Conservation (phyloP, 495 filamentous ascomycete genomes). For the Aspergillus nanangensis region DNA sequence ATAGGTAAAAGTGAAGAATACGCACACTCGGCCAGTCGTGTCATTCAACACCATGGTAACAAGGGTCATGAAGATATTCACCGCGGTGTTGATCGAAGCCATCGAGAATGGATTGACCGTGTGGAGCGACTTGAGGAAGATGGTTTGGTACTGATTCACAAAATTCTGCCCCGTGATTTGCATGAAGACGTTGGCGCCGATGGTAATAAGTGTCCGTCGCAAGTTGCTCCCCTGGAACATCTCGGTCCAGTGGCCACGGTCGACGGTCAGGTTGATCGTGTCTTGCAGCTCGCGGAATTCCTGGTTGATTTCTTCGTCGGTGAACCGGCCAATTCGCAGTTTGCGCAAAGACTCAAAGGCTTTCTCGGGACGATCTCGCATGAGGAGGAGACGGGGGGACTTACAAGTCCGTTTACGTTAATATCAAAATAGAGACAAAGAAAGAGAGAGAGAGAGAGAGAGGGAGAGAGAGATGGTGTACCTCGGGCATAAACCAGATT, state of each 20-base stretch:
- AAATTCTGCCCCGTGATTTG: slow-evolving; percentile 33
- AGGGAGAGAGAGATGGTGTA: background rate
- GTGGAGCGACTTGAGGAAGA: slow-evolving; percentile 30
- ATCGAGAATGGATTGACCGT: slow-evolving; percentile 26
- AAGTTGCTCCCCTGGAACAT: slow-evolving; percentile 23
- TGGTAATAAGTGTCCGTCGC: slow-evolving; percentile 27
- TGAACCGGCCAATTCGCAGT: slow-evolving; percentile 8
- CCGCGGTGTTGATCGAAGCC: background rate
- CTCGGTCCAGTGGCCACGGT: slow-evolving; percentile 22
- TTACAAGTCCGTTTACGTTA: background rate
- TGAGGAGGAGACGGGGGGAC: slow-evolving; percentile 28
- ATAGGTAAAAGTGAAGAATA: background rate
- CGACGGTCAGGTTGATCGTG: slow-evolving; percentile 7
- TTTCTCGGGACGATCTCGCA: slow-evolving; percentile 23
- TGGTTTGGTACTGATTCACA: slow-evolving; percentile 24
- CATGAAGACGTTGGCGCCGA: slow-evolving; percentile 26
- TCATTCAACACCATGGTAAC: background rate
- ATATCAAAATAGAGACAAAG: too few species aligned
- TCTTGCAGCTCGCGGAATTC: slow-evolving; percentile 11
- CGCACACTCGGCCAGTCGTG: too few species aligned
- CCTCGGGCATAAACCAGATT: slow-evolving; percentile 31
- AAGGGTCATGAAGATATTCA: background rate
- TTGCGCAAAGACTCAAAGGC: slow-evolving; percentile 16
- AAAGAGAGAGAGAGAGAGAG: too few species aligned
- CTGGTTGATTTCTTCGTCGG: slow-evolving; percentile 9